Base-by-base conservation (phyloP, 306 rosid species). In the Pachyrhizus erosus region DNA sequence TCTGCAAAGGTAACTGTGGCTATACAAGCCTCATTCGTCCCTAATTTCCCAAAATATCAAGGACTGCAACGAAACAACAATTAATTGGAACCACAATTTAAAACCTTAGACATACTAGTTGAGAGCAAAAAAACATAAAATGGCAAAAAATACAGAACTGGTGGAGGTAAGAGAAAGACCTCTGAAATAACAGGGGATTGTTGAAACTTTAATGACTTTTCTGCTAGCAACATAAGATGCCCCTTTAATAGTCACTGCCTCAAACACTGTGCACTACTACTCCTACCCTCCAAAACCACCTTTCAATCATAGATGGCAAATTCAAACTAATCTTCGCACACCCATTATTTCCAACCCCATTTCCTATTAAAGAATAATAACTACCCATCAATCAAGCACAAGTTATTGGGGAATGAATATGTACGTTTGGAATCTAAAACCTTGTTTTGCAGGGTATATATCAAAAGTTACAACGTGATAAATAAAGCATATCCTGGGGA, bases 391-490 rank as follows among this genome's bases (percentile, higher is more conserved):
- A 12, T 42, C 34, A 60, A 52, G n/a, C 31, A 29, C 23, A 33
- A 76, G 40, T 33, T 54, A 39, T 15, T 34, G 58, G n/a, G 2
- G 43, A 75, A 18, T 66, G 61, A 80, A 13, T 39, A 80, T 1
- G n/a, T 15, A 62, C 60, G 70, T 62, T 77, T 34, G 45, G 79
- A 62, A 72, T 82, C 80, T 54, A 27, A 77, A 54, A 55, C 15
- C 68, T 27, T 29, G 58, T 77, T 77, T 71, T 14, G 39, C 2
- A 77, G 6, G 9, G 9, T 26, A 3, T 23, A 76, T 60, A 58
- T 3, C 29, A 57, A 60, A 54, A 60, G 33, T 18, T 26, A 54
- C 43, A 75, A 37, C 76, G 2, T n/a, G 1, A 17, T 40, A 71
- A 20, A 73, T 10, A 29, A 55, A 76, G 24, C 21, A 23, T 14